Percentiles rank a stretch among this genome's conserved stretches.
phyloP scores from a whole-genome alignment of 2,329 filamentous ascomycete genomes.

The Monosporascus sp. region DNA sequence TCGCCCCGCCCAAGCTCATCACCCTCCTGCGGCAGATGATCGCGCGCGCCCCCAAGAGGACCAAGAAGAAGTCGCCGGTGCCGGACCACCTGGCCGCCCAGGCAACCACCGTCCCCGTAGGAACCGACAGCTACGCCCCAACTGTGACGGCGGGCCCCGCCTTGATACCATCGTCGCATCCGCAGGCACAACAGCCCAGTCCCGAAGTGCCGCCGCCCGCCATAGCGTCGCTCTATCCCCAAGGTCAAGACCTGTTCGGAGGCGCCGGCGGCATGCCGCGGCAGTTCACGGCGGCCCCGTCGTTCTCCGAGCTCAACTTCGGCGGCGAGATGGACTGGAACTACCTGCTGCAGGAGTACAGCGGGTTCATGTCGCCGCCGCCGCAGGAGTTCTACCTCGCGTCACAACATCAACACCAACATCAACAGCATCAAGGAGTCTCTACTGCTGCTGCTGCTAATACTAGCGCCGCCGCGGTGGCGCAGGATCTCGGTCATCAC shows the following conservation, averaged over 20 bases:
- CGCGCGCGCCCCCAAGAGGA: constrained; percentile 27
- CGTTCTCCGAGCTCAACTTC: constrained; percentile 26
- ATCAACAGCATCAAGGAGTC: neutral
- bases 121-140: constrained; percentile 14
- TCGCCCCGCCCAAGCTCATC: constrained; percentile 43
- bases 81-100: constrained; percentile 14
- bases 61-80: constrained; percentile 24
- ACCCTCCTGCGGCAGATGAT: constrained; percentile 40
- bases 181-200: constrained; percentile 1
- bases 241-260: constrained; percentile 16
- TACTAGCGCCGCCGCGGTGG: neutral
- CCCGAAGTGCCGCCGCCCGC: constrained; percentile 7
- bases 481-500: neutral
- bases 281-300: constrained; percentile 19
- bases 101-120: constrained; percentile 21
- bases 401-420: constrained; percentile 3
- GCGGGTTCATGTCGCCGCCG: constrained; percentile 17
- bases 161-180: constrained; percentile 9
- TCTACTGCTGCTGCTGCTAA: neutral
- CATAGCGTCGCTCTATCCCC: constrained; percentile 15
- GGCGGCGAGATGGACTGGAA: constrained; percentile 30
- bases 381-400: constrained; percentile 7
- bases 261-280: constrained; percentile 20
- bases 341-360: constrained; percentile 25
- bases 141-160: neutral